Evolutionary conservation across 495 filamentous ascomycete genomes (phyloP).

Genomic region (Penicillium riverlandense): DNA sequence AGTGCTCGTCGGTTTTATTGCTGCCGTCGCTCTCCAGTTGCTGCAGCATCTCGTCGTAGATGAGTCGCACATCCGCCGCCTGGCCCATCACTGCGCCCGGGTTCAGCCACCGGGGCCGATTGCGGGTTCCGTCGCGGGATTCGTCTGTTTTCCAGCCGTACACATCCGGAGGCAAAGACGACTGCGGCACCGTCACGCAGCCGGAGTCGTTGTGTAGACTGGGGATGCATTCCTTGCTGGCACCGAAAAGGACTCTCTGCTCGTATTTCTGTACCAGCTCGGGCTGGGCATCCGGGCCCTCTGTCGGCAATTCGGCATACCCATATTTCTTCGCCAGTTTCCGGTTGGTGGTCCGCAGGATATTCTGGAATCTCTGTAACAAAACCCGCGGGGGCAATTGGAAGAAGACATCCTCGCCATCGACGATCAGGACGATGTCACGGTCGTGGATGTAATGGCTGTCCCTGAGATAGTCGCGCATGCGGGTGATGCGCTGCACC

Average conservation of each 20-base stretch:
- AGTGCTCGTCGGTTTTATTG: slow-evolving; percentile 32
- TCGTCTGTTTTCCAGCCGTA: slow-evolving; percentile 50
- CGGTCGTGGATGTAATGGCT: slow-evolving; percentile 41
- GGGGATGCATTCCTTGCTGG: slow-evolving; percentile 50
- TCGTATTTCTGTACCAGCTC: slow-evolving; percentile 41
- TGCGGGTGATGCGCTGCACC: slow-evolving; percentile 41
- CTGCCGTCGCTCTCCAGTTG: slow-evolving; percentile 33
- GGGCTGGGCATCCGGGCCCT: slow-evolving; percentile 7
- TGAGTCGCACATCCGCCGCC: slow-evolving; percentile 41
- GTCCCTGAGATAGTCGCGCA: slow-evolving; percentile 46
- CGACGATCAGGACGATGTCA: slow-evolving; percentile 56
- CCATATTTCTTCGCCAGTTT: slow-evolving; percentile 43
- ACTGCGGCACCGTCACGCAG: slow-evolving; percentile 48
- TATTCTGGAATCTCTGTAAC: slow-evolving; percentile 46
- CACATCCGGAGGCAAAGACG: slow-evolving; percentile 47
- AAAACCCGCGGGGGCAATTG: slow-evolving; percentile 54
- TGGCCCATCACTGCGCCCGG: slow-evolving; percentile 47
- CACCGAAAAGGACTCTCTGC: slow-evolving; percentile 53
- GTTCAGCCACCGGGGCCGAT: slow-evolving; percentile 46
- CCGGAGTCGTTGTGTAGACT: slow-evolving; percentile 38
- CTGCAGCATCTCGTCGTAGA: slow-evolving; percentile 40
- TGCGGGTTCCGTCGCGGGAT: slow-evolving; percentile 27
- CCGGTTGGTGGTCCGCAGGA: slow-evolving; percentile 42
- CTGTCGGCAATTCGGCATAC: not conserved
- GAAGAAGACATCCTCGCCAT: slow-evolving; percentile 53